Base-by-base conservation (phyloP, 202 grass and related monocot species). In the Schoenoplectus triqueter region DNA sequence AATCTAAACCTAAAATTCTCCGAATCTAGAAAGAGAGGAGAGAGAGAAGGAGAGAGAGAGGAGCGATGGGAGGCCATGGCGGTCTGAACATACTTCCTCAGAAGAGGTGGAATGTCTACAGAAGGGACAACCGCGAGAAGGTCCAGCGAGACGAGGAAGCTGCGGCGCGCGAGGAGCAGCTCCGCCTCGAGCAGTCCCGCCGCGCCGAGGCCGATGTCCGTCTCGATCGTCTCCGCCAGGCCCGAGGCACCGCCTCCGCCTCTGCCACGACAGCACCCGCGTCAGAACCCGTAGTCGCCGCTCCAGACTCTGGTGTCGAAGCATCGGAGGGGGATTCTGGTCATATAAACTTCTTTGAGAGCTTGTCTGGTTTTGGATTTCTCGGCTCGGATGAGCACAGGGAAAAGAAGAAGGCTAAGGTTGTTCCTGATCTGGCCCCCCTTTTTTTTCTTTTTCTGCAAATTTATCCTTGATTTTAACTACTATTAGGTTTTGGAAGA, bases 101-200 rank as follows among this genome's bases (percentile, higher is more conserved):
- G 92, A 98, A 98, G 93, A 83, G 91, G 70, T 98, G 95, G 95
- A 98, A 98, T 89, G 92, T 95, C 54, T 98, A 98, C 87, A 98
- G 92, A 63, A 90, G 60, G 57, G 92, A 98, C 76, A 98, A 98
- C 88, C 92, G 93, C 83, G 95, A 98, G 92, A 98, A 98, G 82
- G 95, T 98, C 71, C 87, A 86, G 51, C 78, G 71, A 42, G 91
- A 98, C 78, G 92, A 98, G 92, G 91, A 92, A 67, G 92, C 90
- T 0, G 95, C 95, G 1, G 90, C 92, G 80, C 91, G 91, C 39
- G 92, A 98, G 87, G 92, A 98, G 81, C 95, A 94, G 89, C 88
- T 97, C 83, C 68, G 87, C 75, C 91, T 82, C 13, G 91, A 97
- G 88, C 73, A 91, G 46, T 83, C 87, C 6, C 91, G 90, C 69